phyloP scores from a whole-genome alignment of 805 yeast genomes.

The Wickerhamiella domercqiae region DNA sequence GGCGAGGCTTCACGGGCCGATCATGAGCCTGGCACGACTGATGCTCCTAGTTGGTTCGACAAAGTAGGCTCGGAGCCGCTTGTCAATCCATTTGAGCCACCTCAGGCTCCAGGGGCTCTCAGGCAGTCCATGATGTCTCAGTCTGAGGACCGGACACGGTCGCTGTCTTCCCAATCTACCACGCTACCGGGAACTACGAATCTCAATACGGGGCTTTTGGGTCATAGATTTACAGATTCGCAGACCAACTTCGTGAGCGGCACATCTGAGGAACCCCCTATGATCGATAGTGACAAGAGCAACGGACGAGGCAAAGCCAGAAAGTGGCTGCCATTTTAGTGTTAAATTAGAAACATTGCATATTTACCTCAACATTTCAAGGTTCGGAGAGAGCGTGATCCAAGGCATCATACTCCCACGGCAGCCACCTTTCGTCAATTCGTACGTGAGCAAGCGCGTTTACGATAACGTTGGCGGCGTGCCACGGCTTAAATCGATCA shows the following conservation, averaged over 20 bases:
- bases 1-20: slow-evolving; percentile 78
- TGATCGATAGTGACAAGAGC: too few relatives aligned
- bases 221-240: slow-evolving; percentile 1
- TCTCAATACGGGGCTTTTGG: not conserved
- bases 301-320: too few relatives aligned
- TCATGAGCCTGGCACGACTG: slow-evolving; percentile 33
- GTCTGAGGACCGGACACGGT: slow-evolving; percentile 5
- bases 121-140: slow-evolving; percentile 8
- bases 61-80: slow-evolving; percentile 3
- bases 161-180: not conserved
- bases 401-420: slow-evolving; percentile 17
- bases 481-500: slow-evolving; percentile 27
- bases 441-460: slow-evolving; percentile 16
- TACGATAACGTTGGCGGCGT: slow-evolving; percentile 19
- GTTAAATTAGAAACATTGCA: too few relatives aligned
- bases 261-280: too few relatives aligned
- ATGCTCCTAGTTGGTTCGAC: slow-evolving; percentile 27
- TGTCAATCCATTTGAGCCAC: slow-evolving; percentile 15
- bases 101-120: not conserved
- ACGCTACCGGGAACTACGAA: not conserved
- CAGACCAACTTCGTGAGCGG: not conserved
- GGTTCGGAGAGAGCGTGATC: slow-evolving; percentile 1
- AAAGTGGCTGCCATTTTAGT: too few relatives aligned
- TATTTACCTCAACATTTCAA: too few relatives aligned
- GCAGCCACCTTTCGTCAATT: slow-evolving; percentile 5